These are phyloP conservation scores for Curvularia spicifera DNA, from an alignment of 2,329 filamentous ascomycete genomes.

Conservation along the genomic window DNA sequence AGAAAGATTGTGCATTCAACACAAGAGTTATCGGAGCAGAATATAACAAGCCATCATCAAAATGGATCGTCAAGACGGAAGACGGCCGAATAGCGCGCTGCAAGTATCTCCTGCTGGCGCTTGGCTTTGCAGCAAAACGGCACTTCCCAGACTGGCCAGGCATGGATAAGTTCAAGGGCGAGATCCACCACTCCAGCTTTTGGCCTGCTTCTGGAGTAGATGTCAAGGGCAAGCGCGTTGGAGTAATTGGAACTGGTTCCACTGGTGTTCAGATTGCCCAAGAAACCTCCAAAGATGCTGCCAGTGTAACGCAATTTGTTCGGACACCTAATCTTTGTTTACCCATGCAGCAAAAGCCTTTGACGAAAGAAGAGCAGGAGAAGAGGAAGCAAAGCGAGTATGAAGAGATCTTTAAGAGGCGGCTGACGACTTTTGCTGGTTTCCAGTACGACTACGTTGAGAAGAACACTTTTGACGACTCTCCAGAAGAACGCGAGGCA, in stretches of 20 bases:
- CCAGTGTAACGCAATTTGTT: constrained; percentile 65
- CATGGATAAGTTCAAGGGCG: constrained; percentile 65
- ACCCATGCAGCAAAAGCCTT: constrained; percentile 62
- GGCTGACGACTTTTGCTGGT: constrained; percentile 63
- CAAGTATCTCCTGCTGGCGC: constrained; percentile 61
- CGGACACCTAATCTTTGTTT: constrained; percentile 70
- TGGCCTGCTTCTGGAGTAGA: constrained; percentile 66
- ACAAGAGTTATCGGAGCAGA: constrained; percentile 61
- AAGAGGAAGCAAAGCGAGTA: constrained; percentile 49
- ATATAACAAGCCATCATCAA: constrained; percentile 57
- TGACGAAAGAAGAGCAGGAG: constrained; percentile 61
- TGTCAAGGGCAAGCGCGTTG: constrained; percentile 64
- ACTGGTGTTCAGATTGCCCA: constrained; percentile 70
- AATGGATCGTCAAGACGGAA: constrained; percentile 60
- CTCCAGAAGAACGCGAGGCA: constrained; percentile 51
- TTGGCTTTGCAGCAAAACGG: constrained; percentile 66
- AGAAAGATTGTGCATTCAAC: constrained; percentile 64
- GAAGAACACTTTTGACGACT: constrained; percentile 60
- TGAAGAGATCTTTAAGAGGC: constrained; percentile 58
- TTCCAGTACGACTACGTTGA: constrained; percentile 64
- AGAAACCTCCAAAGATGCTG: constrained; percentile 62
- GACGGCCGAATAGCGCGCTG: constrained; percentile 60
- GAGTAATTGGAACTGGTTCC: constrained; percentile 69
- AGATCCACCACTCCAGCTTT: constrained; percentile 65
- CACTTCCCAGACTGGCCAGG: constrained; percentile 67